A percentile compares a stretch with the other conserved stretches of the same genome.
Evolutionary conservation across 495 filamentous ascomycete genomes (phyloP).

Genomic region (Neurospora sp.): DNA sequence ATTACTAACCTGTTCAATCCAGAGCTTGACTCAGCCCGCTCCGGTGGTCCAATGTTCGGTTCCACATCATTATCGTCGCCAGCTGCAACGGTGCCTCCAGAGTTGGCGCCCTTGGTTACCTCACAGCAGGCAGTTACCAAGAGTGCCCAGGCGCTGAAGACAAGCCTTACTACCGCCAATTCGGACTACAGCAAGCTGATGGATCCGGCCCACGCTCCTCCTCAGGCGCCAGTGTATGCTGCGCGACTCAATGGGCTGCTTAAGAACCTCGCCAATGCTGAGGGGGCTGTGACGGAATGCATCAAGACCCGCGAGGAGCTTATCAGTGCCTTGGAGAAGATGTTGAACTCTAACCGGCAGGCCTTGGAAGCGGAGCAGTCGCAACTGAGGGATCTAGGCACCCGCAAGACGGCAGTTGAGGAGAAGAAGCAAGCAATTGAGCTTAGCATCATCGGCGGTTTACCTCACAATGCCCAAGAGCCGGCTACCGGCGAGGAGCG

Average conservation of each 20-base stretch:
- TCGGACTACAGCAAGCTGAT: slow-evolving; percentile 73
- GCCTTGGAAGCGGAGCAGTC: slow-evolving; percentile 58
- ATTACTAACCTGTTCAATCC: slow-evolving; percentile 4
- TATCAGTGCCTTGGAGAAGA: slow-evolving; percentile 69
- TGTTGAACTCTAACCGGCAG: slow-evolving; percentile 63
- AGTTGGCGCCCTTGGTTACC: slow-evolving; percentile 62
- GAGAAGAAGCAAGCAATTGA: slow-evolving; percentile 76
- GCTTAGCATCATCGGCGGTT: slow-evolving; percentile 71
- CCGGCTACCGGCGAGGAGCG: slow-evolving; percentile 26
- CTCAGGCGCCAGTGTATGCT: slow-evolving; percentile 79
- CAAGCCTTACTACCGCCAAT: slow-evolving; percentile 55
- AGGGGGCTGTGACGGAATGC: slow-evolving; percentile 78
- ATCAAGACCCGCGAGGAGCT: slow-evolving; percentile 76
- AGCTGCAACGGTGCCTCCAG: slow-evolving; percentile 51
- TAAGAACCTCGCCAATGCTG: slow-evolving; percentile 80
- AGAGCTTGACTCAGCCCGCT: slow-evolving; percentile 76
- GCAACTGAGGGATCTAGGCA: slow-evolving; percentile 45
- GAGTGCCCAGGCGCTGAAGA: slow-evolving; percentile 49
- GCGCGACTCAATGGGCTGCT: slow-evolving; percentile 79
- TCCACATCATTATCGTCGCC: slow-evolving; percentile 15
- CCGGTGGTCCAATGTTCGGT: slow-evolving; percentile 61
- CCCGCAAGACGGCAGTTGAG: slow-evolving; percentile 57
- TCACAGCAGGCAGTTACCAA: slow-evolving; percentile 66
- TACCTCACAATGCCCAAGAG: slow-evolving; percentile 43
- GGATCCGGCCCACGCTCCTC: slow-evolving; percentile 51